Conservation (phyloP, 2,329 filamentous ascomycete species). For the Helotiales sp. region DNA sequence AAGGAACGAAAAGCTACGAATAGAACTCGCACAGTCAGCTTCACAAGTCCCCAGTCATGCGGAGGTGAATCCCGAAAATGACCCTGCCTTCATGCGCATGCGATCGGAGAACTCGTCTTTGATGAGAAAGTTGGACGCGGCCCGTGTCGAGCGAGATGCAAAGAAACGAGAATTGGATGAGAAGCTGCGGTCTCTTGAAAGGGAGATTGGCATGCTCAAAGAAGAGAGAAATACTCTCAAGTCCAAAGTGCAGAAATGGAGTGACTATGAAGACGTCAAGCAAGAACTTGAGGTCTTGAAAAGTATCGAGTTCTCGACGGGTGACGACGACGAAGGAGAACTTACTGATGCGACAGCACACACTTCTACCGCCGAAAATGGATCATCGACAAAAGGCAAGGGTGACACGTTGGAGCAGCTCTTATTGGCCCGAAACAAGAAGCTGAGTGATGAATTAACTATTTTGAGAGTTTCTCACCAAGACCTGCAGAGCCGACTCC, state of each 20-base stretch:
- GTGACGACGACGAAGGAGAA: conserved; percentile 71
- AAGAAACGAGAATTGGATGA: conserved; percentile 75
- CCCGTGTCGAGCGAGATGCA: conserved; percentile 79
- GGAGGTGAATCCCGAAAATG: conserved; percentile 72
- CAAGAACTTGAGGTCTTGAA: conserved; percentile 95
- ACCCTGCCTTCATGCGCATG: conserved; percentile 83
- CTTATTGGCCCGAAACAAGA: conserved; percentile 91
- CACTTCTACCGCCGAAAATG: conserved; percentile 43
- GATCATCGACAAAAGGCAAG: conserved; percentile 55
- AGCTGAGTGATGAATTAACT: conserved; percentile 90
- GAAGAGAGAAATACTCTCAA: conserved; percentile 80
- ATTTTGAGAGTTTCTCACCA: conserved; percentile 91
- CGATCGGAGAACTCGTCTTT: conserved; percentile 92
- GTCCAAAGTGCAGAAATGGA: conserved; percentile 81
- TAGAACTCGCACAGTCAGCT: conserved; percentile 88
- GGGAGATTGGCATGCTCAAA: conserved; percentile 72
- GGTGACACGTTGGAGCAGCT: conserved; percentile 89
- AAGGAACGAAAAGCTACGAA: conserved; percentile 86
- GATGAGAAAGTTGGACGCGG: conserved; percentile 81
- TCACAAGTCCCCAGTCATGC: conserved; percentile 67
- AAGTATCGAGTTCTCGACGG: conserved; percentile 95
- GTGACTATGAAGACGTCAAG: conserved; percentile 94
- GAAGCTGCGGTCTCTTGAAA: conserved; percentile 75
- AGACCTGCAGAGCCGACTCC: conserved; percentile 79
- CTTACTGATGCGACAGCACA: conserved; percentile 37